phyloP scores from a whole-genome alignment of 1,139 yeast species.

The Candida tetrigidarum region DNA sequence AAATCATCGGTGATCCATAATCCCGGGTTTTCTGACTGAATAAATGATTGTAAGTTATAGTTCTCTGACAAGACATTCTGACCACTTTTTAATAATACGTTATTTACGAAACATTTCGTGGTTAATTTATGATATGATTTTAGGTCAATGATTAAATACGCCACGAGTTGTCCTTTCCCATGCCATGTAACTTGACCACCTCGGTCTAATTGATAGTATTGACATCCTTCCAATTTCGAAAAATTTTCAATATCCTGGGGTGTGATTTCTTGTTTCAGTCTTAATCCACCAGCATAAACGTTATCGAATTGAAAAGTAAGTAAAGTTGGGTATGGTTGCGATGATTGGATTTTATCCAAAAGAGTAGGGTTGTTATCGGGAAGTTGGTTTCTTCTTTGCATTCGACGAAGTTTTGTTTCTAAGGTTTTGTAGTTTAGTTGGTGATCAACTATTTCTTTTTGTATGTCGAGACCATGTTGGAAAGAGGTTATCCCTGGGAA shows the following conservation, averaged over 20 bases:
- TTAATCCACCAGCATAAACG: conserved; percentile 88
- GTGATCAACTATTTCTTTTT: conserved; percentile 61
- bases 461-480: conserved; percentile 61
- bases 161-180: conserved; percentile 93
- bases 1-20: conserved; percentile 67
- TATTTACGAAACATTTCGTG: conserved; percentile 74
- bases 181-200: conserved; percentile 99
- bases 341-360: conserved; percentile 36
- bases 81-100: conserved; percentile 67
- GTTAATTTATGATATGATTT: conserved; percentile 60
- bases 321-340: conserved; percentile 66
- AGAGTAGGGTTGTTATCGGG: conserved; percentile 6
- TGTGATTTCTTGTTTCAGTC: conserved; percentile 59
- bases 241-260: conserved; percentile 41
- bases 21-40: conserved; percentile 76
- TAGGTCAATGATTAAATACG: conserved; percentile 81
- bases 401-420: conserved; percentile 38
- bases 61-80: conserved; percentile 53
- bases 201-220: conserved; percentile 73
- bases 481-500: conserved; percentile 61
- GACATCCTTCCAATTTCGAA: conserved; percentile 37
- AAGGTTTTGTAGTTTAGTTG: conserved; percentile 65
- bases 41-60: conserved; percentile 44
- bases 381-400: conserved; percentile 21
- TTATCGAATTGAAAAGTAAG: conserved; percentile 83